These are phyloP conservation scores for Reutealis trisperma DNA, from an alignment of 345 rosid species.

Conservation along the genomic window DNA sequence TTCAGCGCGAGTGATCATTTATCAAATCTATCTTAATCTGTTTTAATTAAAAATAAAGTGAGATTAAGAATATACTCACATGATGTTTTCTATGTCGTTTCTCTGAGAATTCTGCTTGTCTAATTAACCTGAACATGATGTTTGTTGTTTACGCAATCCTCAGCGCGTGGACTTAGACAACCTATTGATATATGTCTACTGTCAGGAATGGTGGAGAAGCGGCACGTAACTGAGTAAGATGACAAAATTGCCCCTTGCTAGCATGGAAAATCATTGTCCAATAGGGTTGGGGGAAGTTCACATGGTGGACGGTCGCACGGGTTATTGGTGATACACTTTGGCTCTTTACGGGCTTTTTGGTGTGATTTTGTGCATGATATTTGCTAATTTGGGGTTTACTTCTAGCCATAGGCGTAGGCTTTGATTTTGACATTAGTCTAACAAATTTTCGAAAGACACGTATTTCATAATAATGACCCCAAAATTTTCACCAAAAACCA, in stretches of 20 bases:
- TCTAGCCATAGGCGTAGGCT: neutral
- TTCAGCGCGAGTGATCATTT: no score
- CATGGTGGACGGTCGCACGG: constrained; percentile 40
- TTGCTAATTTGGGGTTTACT: neutral
- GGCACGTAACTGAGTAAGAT: neutral
- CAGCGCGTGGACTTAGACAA: neutral
- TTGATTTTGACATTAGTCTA: constrained; percentile 16
- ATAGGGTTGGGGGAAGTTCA: constrained; percentile 21
- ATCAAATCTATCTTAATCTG: neutral
- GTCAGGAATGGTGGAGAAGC: no score
- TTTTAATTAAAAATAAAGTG: neutral
- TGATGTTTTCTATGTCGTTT: neutral
- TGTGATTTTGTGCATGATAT: constrained; percentile 1
- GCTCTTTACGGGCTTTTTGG: neutral
- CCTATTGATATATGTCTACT: neutral
- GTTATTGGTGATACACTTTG: constrained; percentile 25
- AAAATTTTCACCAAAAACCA: neutral
- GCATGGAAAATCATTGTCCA: constrained; percentile 8
- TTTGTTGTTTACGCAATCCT: neutral
- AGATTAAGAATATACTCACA: neutral
- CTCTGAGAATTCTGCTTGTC: neutral
- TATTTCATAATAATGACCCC: no score
- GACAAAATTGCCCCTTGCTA: constrained; percentile 8
- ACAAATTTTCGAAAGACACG: no score
- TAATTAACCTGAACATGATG: neutral